These are phyloP conservation scores for Lactifluus hygrophoroides DNA, from an alignment of 768 basidiomycete genomes.

Conservation along the genomic window DNA sequence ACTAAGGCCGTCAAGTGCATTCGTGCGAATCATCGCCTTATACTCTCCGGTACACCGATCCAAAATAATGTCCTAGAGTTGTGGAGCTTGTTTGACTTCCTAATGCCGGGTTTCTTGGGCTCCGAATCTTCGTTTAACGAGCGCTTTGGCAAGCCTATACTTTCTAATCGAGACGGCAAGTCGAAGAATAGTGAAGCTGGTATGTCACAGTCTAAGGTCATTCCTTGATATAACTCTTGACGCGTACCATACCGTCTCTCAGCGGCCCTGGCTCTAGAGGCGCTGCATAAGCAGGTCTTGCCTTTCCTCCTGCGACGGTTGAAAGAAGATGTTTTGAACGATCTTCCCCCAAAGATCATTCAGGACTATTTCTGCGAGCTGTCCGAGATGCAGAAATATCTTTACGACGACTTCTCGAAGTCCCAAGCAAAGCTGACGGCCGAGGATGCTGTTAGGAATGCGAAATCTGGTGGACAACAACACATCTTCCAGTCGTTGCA, in stretches of 20 bases:
- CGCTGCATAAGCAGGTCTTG: slow-evolving; percentile 97
- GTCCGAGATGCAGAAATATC: slow-evolving; percentile 84
- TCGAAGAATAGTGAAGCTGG: slow-evolving; percentile 92
- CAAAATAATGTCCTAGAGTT: slow-evolving; percentile 98
- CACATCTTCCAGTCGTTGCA: slow-evolving; percentile 97
- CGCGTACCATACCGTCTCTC: not conserved
- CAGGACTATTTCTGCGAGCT: slow-evolving; percentile 99
- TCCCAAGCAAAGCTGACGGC: slow-evolving; percentile 61
- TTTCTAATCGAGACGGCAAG: slow-evolving; percentile 92
- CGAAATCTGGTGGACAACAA: slow-evolving; percentile 46
- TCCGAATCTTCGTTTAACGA: slow-evolving; percentile 92
- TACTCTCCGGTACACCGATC: slow-evolving; percentile 95
- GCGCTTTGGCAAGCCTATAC: slow-evolving; percentile 90
- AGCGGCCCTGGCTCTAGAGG: slow-evolving; percentile 93
- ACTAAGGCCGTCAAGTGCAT: slow-evolving; percentile 93
- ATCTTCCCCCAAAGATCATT: slow-evolving; percentile 97
- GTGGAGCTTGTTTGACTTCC: slow-evolving; percentile 98
- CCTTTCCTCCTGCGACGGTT: slow-evolving; percentile 93
- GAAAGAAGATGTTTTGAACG: slow-evolving; percentile 94
- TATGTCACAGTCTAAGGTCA: slow-evolving; percentile 31
- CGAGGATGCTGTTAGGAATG: slow-evolving; percentile 50
- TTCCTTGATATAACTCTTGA: not conserved
- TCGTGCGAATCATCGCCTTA: slow-evolving; percentile 84
- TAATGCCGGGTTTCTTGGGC: slow-evolving; percentile 99
- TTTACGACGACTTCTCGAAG: slow-evolving; percentile 90